Evolutionary conservation across 352 stramenopile species (phyloP).

Genomic region (Pythium rishiriense): DNA sequence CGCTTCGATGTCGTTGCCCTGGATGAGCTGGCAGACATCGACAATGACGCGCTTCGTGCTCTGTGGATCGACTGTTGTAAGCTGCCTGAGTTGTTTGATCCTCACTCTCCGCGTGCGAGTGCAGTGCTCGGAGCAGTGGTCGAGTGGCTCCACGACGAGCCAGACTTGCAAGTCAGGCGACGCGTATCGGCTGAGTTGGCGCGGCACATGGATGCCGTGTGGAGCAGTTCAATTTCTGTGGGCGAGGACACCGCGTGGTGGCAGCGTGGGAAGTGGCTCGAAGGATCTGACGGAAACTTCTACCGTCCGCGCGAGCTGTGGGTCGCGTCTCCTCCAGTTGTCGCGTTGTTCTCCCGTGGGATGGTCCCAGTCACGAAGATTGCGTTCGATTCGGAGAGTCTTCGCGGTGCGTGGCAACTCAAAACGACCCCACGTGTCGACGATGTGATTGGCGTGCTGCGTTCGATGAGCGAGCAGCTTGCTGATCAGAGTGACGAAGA

Average conservation of each 20-base stretch:
- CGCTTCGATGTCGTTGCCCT: conserved; percentile 21
- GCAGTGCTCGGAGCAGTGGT: conserved; percentile 37
- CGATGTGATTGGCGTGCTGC: conserved; percentile 51
- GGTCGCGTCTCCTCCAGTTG: conserved; percentile 33
- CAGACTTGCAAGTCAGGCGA: conserved; percentile 31
- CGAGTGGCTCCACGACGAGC: conserved; percentile 50
- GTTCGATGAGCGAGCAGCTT: conserved; percentile 13
- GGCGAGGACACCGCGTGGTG: conserved; percentile 16
- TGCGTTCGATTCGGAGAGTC: conserved; percentile 31
- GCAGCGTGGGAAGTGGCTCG: conserved; percentile 15
- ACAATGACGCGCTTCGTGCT: conserved; percentile 29
- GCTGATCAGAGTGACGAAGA: background rate
- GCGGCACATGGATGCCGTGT: conserved; percentile 43
- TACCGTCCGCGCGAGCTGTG: conserved; percentile 42
- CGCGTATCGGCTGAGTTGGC: conserved; percentile 50
- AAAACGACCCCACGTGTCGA: conserved; percentile 37
- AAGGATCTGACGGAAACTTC: conserved; percentile 18
- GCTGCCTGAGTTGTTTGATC: conserved; percentile 42
- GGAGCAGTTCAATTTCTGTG: conserved; percentile 17
- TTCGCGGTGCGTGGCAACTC: conserved; percentile 36
- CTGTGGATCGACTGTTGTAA: conserved; percentile 48
- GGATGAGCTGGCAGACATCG: conserved; percentile 1
- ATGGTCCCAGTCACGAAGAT: conserved; percentile 40
- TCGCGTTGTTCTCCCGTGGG: conserved; percentile 38
- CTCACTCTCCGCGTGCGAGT: conserved; percentile 20